Conservation (phyloP, 2,329 filamentous ascomycete species). For the Phialocephala sp. region DNA sequence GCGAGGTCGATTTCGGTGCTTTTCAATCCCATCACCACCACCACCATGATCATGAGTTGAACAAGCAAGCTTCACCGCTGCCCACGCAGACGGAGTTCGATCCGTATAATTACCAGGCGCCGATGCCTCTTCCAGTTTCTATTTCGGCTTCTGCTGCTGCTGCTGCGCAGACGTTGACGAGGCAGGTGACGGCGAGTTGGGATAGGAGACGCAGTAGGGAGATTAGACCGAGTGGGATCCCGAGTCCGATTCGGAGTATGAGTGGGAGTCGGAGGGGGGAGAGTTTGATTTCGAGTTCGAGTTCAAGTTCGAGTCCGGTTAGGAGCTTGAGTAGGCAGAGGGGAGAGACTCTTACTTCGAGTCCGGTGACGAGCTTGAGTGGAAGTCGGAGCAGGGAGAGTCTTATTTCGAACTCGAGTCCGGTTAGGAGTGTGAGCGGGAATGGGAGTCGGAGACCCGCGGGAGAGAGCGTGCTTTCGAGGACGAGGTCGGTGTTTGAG, state of each 20-base stretch:
- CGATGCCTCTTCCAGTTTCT: not conserved
- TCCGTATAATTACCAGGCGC: constrained; percentile 7
- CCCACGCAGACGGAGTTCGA: constrained; percentile 2
- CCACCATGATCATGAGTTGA: not conserved
- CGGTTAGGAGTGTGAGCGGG: too few species aligned
- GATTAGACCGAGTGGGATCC: not conserved
- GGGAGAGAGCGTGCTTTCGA: not conserved
- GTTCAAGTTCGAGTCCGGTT: not conserved
- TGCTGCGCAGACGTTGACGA: not conserved
- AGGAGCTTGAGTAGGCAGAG: not conserved
- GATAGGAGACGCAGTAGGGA: not conserved
- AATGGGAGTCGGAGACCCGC: too few species aligned
- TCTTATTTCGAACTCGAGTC: too few species aligned
- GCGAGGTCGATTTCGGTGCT: not conserved
- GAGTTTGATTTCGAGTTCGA: not conserved
- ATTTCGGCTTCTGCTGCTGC: too few species aligned
- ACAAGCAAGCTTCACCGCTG: not conserved
- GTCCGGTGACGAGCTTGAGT: not conserved
- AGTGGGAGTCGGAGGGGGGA: not conserved
- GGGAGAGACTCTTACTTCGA: not conserved
- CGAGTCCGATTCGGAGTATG: constrained; percentile 2
- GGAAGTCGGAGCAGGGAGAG: too few species aligned
- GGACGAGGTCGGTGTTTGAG: not conserved
- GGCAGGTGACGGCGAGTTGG: not conserved
- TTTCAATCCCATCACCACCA: constrained; percentile 1